Conservation (phyloP, 176 grass and related monocot species). For the Carex myosuroides region DNA sequence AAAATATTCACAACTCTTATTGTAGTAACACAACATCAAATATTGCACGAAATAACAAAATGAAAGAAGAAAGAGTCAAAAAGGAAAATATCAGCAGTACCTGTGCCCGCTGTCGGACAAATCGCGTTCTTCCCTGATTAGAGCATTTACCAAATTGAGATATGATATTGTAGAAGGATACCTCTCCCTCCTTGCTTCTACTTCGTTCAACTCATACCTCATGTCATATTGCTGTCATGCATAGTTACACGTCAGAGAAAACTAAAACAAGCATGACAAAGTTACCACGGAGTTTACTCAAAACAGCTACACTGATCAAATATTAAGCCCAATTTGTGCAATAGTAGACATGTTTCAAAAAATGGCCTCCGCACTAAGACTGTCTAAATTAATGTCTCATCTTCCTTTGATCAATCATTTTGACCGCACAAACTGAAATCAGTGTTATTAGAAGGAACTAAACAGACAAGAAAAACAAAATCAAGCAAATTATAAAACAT, state of each 20-base stretch:
- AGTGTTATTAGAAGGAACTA: constrained; percentile 3
- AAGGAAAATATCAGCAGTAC: constrained; percentile 22
- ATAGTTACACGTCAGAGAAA: constrained; percentile 22
- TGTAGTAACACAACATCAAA: neutral
- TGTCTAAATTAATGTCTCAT: neutral
- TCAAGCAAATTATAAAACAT: neutral
- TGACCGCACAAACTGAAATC: neutral
- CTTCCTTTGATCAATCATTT: constrained; percentile 11
- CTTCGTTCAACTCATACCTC: constrained; percentile 95
- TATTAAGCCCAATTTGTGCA: neutral
- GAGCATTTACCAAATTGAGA: constrained; percentile 88
- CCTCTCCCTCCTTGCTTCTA: constrained; percentile 90
- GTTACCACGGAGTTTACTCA: neutral
- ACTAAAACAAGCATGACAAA: constrained; percentile 10
- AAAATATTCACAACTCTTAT: neutral
- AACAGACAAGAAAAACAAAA: neutral
- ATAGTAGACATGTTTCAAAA: neutral
- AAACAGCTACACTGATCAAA: neutral
- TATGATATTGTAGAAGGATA: constrained; percentile 99
- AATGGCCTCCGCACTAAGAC: neutral
- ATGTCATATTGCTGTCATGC: constrained; percentile 80
- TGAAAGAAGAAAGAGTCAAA: neutral
- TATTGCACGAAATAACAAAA: constrained; percentile 1
- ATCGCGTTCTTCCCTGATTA: constrained; percentile 83
- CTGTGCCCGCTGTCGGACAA: constrained; percentile 73